Percentiles rank a stretch among this genome's conserved stretches.
These are phyloP conservation scores for Sordaria brevicollis DNA, from an alignment of 495 filamentous ascomycete species.

Conservation along the genomic window DNA sequence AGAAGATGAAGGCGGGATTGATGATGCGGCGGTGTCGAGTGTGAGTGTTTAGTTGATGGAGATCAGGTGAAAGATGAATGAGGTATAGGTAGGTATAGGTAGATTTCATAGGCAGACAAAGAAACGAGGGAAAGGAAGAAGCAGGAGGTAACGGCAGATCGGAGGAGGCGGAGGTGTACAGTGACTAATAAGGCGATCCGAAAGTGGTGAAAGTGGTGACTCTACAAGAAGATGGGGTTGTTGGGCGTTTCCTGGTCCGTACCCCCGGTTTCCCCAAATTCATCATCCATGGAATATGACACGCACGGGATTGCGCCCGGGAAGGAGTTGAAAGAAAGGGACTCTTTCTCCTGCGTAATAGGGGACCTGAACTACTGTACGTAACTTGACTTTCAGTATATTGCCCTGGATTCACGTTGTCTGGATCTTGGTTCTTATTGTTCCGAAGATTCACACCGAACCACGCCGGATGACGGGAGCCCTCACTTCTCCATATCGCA, in stretches of 20 bases:
- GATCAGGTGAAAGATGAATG: not conserved
- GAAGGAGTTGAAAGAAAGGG: not conserved
- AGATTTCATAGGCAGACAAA: not conserved
- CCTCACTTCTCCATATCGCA: not conserved
- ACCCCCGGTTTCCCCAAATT: not conserved
- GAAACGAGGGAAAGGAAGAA: too few species aligned
- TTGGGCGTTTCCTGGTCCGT: not conserved
- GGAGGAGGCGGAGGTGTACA: not conserved
- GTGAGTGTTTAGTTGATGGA: not conserved
- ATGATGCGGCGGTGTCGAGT: not conserved
- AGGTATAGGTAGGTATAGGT: too few species aligned
- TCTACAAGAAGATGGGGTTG: not conserved
- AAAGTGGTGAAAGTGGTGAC: not conserved
- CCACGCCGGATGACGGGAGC: not conserved
- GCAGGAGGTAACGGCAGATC: not conserved
- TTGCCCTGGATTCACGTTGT: not conserved
- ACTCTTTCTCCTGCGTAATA: not conserved
- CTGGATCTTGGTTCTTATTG: not conserved
- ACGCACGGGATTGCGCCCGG: not conserved
- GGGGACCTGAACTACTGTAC: not conserved
- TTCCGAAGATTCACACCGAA: not conserved
- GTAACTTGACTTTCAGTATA: not conserved
- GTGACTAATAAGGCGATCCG: not conserved
- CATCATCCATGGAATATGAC: not conserved
- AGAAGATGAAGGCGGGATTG: too few species aligned